Evolutionary conservation across 139 green algal species (phyloP).

Genomic region (Edaphochlamys debaryana): DNA sequence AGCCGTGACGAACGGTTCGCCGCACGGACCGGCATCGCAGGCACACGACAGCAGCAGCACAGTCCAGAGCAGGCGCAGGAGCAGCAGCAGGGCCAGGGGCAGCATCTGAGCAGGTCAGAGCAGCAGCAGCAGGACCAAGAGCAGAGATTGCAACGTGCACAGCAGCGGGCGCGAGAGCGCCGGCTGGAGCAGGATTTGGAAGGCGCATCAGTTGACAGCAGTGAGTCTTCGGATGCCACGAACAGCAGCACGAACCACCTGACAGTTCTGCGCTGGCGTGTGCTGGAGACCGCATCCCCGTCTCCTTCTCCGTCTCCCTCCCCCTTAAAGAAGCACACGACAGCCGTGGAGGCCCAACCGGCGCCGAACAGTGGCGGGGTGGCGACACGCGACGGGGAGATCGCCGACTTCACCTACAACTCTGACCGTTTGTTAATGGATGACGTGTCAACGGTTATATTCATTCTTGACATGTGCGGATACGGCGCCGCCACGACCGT

Average conservation of each 20-base stretch:
- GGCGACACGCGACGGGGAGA: too few relatives aligned
- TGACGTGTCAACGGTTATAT: constrained; percentile 36
- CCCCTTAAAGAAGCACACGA: neutral
- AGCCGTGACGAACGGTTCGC: too few relatives aligned
- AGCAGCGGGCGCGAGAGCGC: neutral
- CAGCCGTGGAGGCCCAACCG: neutral
- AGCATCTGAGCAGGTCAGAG: neutral
- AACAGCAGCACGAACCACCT: neutral
- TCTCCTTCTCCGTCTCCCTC: too few relatives aligned
- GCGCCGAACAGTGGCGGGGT: neutral
- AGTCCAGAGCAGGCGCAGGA: too few relatives aligned
- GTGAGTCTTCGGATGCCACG: too few relatives aligned
- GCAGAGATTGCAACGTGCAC: neutral
- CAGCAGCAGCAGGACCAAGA: neutral
- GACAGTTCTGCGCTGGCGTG: neutral
- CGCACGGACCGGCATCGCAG: too few relatives aligned
- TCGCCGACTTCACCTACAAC: constrained; percentile 1
- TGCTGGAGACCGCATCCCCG: neutral
- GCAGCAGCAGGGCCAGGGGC: neutral
- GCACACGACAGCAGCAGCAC: too few relatives aligned
- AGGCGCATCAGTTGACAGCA: too few relatives aligned
- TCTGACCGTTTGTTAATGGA: constrained; percentile 7
- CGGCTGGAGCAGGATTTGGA: too few relatives aligned
- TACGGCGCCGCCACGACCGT: neutral
- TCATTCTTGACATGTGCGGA: constrained; percentile 24